Conservation (phyloP, 2,329 filamentous ascomycete species). For the Proliferodiscus dingleyae region DNA sequence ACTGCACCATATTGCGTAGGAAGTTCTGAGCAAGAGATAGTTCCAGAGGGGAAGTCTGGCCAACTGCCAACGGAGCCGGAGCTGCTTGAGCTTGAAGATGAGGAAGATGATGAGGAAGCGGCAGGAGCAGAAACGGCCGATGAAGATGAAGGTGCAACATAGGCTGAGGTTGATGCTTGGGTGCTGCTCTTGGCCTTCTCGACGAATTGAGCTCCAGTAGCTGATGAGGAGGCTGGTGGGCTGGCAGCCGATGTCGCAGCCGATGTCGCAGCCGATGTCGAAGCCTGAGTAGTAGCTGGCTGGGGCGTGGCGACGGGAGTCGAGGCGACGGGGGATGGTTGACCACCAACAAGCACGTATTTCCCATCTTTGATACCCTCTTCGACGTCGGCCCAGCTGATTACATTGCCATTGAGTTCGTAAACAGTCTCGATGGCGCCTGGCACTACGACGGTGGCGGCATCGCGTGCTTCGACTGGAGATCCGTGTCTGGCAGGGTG, state of each 20-base stretch:
- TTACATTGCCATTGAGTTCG: constrained; percentile 57
- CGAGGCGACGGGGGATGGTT: constrained; percentile 43
- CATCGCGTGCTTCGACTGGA: constrained; percentile 42
- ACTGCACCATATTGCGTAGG: constrained; percentile 78
- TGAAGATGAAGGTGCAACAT: constrained; percentile 33
- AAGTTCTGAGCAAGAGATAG: constrained; percentile 66
- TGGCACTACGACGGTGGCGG: constrained; percentile 40
- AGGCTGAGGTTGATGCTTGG: constrained; percentile 29
- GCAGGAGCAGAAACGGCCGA: constrained; percentile 36
- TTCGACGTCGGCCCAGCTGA: constrained; percentile 62
- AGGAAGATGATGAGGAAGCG: constrained; percentile 32
- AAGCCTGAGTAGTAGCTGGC: constrained; percentile 29
- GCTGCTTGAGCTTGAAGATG: constrained; percentile 27
- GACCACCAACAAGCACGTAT: constrained; percentile 60
- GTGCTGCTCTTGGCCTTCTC: constrained; percentile 16
- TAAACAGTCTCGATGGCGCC: constrained; percentile 66
- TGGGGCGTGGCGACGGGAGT: constrained; percentile 25
- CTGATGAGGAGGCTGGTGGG: constrained; percentile 24
- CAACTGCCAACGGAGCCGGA: constrained; percentile 32
- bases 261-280: constrained; percentile 28
- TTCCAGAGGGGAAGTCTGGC: constrained; percentile 68
- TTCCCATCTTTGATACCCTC: constrained; percentile 66
- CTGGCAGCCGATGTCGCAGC: constrained; percentile 28
- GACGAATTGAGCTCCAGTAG: constrained; percentile 11
- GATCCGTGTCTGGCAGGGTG: constrained; percentile 52